Evolutionary conservation across 345 rosid genomes (phyloP), one percentile per base, ranked within the genome.

Genomic region (Arabis alpina): DNA sequence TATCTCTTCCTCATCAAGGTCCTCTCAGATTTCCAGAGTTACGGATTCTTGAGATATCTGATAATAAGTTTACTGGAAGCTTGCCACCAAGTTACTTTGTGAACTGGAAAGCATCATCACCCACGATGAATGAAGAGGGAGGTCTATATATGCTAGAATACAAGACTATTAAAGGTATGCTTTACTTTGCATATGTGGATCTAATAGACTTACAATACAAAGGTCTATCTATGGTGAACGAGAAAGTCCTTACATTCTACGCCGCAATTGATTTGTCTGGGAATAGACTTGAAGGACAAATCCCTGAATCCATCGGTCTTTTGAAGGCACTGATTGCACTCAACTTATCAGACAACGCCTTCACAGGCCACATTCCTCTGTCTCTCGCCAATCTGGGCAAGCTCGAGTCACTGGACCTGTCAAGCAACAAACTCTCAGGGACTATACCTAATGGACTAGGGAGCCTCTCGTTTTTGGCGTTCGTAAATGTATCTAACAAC

Each of bases 401-500:
- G 14, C 41, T 61, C 0, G 53, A 61, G 41, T 61, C 66, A 14
- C 2, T 61, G 3, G 66, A 30, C 15, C 0, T 61, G 6, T 61
- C 66, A 15, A 10, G 53, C 6, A 61, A 61, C 54, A 5, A 44
- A 14, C 54, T 61, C 27, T 61, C 15, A 0, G 66, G 66, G 4
- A 14, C 28, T 61, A 44, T 61, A 10, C 66, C 74, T 41, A 37
- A 28, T 2, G 67, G 40, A 50, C 12, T 70, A 0, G 8, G 8
- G 36, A 70, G 2, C n/a, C 66, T 70, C 42, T 58, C 66, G 6
- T 58, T 58, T 39, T 39, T 58, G 41, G 40, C 2, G 0, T 59
- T 15, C 36, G 5, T 70, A 8, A 70, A 47, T 1, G 41, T 70
- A 34, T 48, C 74, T 70, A 59, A 70, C 2, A 70, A 70, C 43